Base-by-base conservation (phyloP, 495 filamentous ascomycete species). In the Recurvomyces mirabilis region DNA sequence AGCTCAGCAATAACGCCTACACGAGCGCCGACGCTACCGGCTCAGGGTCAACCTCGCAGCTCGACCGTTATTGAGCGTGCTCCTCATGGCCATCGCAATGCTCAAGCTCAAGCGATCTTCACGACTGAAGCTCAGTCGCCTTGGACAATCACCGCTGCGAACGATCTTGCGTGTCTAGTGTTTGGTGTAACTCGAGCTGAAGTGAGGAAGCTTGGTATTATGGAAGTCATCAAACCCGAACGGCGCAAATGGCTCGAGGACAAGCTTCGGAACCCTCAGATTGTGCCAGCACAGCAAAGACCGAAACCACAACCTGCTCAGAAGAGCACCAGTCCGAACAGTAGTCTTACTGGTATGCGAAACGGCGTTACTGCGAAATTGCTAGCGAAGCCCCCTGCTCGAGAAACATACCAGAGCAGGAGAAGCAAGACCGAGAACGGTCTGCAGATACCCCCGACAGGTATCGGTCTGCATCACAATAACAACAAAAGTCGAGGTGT, bases 101-200 rank as follows among this genome's bases (percentile, higher is more conserved):
- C 82, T 6, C 88, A 87, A 6, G 83, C 87, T 22, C 93, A 98
- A 64, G 91, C 91, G 29, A 93, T 98, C 38, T 98, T 98, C 56
- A 87, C 89, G 14, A 98, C 91, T 13, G 84, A 93, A 62, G 72
- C 84, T 33, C 71, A 79, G 33, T 71, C 82, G 9, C 93, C 91
- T 4, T 98, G 87, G 84, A 96, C 89, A 2, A 94, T 98, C 43
- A 69, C 94, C 35, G 82, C 89, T 6, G 93, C 91, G n/a, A 98
- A 98, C 57, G 91, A 98, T 60, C 69, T 98, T 25, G 89, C 93
- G 13, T 98, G 91, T 63, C 71, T 98, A 20, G 75, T 98, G 35
- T 96, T 98, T 63, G 91, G 91, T 28, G 85, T 98, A 21, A 93
- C 89, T 4, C 84, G 87, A 57, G 82, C 84, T 7, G 91, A 98